Evolutionary conservation across 805 yeast species (phyloP), one percentile per base, ranked within the genome.

Genomic region (Wickerhamomyces hampshirensis): DNA sequence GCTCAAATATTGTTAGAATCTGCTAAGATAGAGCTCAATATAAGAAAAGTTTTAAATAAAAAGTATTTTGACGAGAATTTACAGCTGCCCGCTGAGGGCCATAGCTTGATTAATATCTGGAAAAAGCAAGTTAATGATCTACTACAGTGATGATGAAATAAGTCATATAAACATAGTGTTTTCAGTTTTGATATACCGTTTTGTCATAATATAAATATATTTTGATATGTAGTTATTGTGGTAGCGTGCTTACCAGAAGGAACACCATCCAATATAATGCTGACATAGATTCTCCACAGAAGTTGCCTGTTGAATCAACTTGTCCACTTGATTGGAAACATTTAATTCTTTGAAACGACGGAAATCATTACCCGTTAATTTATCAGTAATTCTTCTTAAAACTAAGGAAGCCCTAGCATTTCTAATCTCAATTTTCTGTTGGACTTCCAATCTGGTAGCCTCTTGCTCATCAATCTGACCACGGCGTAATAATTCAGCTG

Each of bases 211-310:
- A 11, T 21, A 11, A 7, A 11, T 21, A 11, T 21, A 11, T 21
- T 8, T 21, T 7, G 7, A 11, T 21, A 11, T 21, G 24, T 21
- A 8, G 7, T 21, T 21, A 8, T 21, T 21, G 10, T 8, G 24
- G 24, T 15, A 31, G 15, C 16, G 6, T 23, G 26, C 19, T 43
- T 37, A 91, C 98, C 98, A 93, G 75, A 91, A 93, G 1, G 98
- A 85, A 63, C 99, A 93, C 99, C 99, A 93, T 14, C 99, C 99
- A 43, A 93, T 84, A 56, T 85, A 93, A 61, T 91, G 98, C 61
- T 88, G 97, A 54, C 98, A 93, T 37, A 93, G 64, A 51, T 93
- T 93, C 56, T 93, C 98, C 21, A 91, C 94, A 33, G 95, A 83
- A 0, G 98, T 93, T 2, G 98, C 98, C 57, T 93, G 96, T 51